phyloP scores from a whole-genome alignment of 1,284 basidiomycete species.

The Schizophyllum commune region DNA sequence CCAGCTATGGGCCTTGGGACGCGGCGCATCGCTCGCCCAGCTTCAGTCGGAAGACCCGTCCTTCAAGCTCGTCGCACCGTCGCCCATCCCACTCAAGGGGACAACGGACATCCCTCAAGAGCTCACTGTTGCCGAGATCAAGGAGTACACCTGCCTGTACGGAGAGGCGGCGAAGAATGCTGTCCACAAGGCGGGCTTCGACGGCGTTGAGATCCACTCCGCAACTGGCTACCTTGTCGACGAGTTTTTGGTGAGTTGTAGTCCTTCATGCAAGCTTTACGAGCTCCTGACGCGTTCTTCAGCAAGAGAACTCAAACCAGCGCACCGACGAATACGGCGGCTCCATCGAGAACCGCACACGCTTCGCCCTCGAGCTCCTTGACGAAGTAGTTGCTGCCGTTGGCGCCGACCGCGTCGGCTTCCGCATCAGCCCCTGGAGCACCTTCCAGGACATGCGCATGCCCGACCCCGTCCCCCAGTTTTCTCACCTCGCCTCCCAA shows the following conservation, averaged over 20 bases:
- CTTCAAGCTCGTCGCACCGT: constrained; percentile 28
- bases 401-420: constrained; percentile 31
- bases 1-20: constrained; percentile 19
- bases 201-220: constrained; percentile 6
- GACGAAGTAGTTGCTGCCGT: constrained; percentile 29
- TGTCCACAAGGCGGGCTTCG: constrained; percentile 25
- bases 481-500: constrained; percentile 18
- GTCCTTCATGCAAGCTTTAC: too few relatives aligned
- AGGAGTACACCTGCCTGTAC: constrained; percentile 31
- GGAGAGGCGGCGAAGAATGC: constrained; percentile 33
- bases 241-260: constrained; percentile 20
- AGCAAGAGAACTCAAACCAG: constrained; percentile 34
- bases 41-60: constrained; percentile 8
- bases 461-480: constrained; percentile 29
- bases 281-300: too few relatives aligned
- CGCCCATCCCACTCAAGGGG: constrained; percentile 29
- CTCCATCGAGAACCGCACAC: constrained; percentile 38
- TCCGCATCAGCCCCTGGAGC: constrained; percentile 46
- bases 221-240: constrained; percentile 8
- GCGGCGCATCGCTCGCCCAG: constrained; percentile 8
- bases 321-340: constrained; percentile 52
- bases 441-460: constrained; percentile 28
- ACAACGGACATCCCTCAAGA: constrained; percentile 20
- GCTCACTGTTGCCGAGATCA: constrained; percentile 31
- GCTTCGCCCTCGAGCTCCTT: constrained; percentile 40